Base-by-base conservation (phyloP, 2,329 filamentous ascomycete species). In the Chaetomium strumarium region DNA sequence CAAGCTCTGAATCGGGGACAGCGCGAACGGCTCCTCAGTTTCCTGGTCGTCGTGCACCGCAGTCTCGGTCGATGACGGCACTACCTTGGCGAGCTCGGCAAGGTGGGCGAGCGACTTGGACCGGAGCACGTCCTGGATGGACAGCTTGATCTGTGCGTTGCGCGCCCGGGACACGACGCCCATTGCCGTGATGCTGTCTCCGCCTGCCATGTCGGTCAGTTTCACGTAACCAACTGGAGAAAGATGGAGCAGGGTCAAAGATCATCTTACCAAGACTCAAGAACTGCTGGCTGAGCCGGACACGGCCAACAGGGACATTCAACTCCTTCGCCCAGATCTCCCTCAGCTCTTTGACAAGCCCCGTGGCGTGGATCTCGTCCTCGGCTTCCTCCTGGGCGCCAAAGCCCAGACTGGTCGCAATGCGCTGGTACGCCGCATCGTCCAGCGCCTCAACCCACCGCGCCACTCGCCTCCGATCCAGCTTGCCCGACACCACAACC, bases 131-230 rank as follows among this genome's bases (percentile, higher is more conserved):
- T 62, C 55, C 36, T 58, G 59, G 17, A 62, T 39, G 19, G 56
- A 53, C 11, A 62, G 16, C 43, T 45, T 53, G 49, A 62, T 53
- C 11, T 53, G 52, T 42, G 59, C 58, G n/a, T 49, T 58, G 1
- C 59, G 58, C 30, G 60, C 59, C 11, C 59, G 55, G 8, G 60
- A 61, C 47, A 62, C 56, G 6, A 61, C 56, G 14, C 59, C 60
- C 60, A 62, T 62, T 2, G 60, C 60, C 16, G 46, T 53, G 36
- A 62, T 62, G 42, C 59, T 61, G 40, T 62, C 60, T 29, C 60
- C 60, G 16, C 57, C 58, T 60, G 46, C 34, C 34, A 30, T 30
- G 13, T n/a, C n/a, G 16, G 34, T 52, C 24, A 46, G 48, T 47
- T 17, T 40, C 7, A 31, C 3, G 7, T 51, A 16, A 11, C n/a